Percentiles rank a stretch among this genome's conserved stretches.
These are phyloP conservation scores for Physcomitrellopsis africana DNA, from an alignment of 225 moss, liverwort and hornwort species.

Conservation along the genomic window DNA sequence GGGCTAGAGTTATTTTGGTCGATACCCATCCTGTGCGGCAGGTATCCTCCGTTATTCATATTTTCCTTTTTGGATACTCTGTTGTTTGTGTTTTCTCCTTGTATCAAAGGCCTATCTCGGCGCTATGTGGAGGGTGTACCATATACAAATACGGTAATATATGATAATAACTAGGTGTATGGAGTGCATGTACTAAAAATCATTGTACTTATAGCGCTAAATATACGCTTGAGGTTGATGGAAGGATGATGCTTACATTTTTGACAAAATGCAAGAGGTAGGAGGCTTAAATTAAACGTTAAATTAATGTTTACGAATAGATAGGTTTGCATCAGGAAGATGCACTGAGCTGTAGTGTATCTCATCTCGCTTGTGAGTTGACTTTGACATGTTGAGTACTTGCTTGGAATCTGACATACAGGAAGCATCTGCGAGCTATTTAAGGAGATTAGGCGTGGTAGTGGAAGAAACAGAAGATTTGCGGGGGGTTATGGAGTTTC, in stretches of 20 bases:
- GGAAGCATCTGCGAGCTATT: slow-evolving; percentile 70
- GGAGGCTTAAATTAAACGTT: background rate
- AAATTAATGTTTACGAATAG: slow-evolving; percentile 14
- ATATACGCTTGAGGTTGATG: too few relatives aligned
- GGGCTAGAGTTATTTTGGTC: slow-evolving; percentile 59
- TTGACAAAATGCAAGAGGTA: slow-evolving; percentile 8
- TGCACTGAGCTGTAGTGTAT: slow-evolving; percentile 1
- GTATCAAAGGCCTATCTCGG: too few relatives aligned
- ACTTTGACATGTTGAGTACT: slow-evolving; percentile 15
- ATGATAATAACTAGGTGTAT: too few relatives aligned
- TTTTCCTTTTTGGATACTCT: background rate
- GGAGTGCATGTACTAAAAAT: too few relatives aligned
- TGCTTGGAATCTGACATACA: slow-evolving; percentile 30
- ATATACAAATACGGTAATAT: too few relatives aligned
- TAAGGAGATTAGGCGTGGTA: slow-evolving; percentile 60
- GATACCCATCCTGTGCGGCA: slow-evolving; percentile 78
- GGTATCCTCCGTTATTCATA: slow-evolving; percentile 38
- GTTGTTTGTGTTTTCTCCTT: too few relatives aligned
- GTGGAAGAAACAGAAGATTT: slow-evolving; percentile 59
- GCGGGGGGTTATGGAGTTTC: slow-evolving; percentile 45
- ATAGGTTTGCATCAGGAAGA: slow-evolving; percentile 12
- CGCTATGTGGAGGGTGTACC: too few relatives aligned
- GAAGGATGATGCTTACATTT: too few relatives aligned
- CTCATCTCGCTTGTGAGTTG: slow-evolving; percentile 9
- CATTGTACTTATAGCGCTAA: too few relatives aligned